phyloP scores from a whole-genome alignment of 2,329 filamentous ascomycete genomes.

The Cryphonectria carpinicola region DNA sequence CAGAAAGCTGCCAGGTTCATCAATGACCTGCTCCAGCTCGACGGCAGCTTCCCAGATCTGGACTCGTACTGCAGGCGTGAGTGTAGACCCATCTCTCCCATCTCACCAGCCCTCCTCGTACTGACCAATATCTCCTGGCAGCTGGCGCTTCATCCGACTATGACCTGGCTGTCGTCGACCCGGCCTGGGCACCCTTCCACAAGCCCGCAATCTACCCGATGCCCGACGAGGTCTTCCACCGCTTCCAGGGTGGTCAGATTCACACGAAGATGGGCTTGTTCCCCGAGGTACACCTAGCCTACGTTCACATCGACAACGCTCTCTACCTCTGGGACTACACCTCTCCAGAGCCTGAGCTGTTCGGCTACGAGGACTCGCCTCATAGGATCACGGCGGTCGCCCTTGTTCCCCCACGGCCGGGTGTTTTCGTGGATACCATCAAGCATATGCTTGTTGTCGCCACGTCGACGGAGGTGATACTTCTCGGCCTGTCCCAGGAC shows the following conservation, averaged over 20 bases:
- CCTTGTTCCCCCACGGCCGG: conserved; percentile 79
- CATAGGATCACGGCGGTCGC: conserved; percentile 91
- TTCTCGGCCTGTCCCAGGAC: conserved; percentile 74
- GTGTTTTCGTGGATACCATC: conserved; percentile 86
- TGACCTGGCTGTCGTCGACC: conserved; percentile 69
- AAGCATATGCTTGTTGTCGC: conserved; percentile 88
- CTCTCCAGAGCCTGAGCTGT: conserved; percentile 83
- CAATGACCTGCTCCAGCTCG: conserved; percentile 75
- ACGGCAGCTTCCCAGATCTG: conserved; percentile 83
- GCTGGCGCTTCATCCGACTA: conserved; percentile 93
- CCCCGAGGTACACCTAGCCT: conserved; percentile 91
- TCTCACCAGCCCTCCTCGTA: conserved; percentile 5
- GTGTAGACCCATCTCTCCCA: conserved; percentile 50
- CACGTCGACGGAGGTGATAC: conserved; percentile 79
- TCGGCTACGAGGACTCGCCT: conserved; percentile 88
- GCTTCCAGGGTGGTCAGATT: conserved; percentile 85
- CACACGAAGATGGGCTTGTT: conserved; percentile 95
- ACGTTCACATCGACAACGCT: conserved; percentile 93
- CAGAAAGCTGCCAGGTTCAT: conserved; percentile 82
- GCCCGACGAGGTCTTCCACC: conserved; percentile 88
- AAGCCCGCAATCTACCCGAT: conserved; percentile 86
- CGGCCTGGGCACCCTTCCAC: conserved; percentile 87
- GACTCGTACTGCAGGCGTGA: conserved; percentile 88
- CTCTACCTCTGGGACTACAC: conserved; percentile 99
- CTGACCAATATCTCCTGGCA: conserved; percentile 45